phyloP scores from a whole-genome alignment of 768 basidiomycete genomes.

The Podaxis sp. region DNA sequence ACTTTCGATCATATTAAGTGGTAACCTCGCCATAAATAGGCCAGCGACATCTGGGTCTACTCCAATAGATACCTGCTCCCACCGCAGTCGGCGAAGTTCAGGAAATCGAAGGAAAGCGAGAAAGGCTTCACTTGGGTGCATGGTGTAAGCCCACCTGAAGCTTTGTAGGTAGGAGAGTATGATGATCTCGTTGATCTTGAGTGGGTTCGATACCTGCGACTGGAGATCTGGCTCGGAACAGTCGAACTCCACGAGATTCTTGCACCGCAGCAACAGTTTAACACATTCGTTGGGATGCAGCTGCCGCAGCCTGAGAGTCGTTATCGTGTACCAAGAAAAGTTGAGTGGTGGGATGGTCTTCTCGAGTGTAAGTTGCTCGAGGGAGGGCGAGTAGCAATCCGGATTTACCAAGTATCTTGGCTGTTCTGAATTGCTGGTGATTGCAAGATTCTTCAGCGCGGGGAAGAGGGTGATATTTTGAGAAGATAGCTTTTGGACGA shows the following conservation, averaged over 20 bases:
- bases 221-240: neutral
- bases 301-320: neutral
- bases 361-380: neutral
- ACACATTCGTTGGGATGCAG: neutral
- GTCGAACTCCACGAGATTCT: neutral
- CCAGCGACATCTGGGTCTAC: neutral
- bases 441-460: neutral
- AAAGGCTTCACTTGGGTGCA: neutral
- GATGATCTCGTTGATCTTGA: neutral
- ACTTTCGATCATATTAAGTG: neutral
- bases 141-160: neutral
- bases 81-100: neutral
- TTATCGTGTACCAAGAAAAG: neutral
- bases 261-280: neutral
- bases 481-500: neutral
- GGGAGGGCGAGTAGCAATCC: neutral
- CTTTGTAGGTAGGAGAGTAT: neutral
- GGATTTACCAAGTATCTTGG: neutral
- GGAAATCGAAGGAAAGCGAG: neutral
- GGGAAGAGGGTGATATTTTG: neutral
- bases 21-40: neutral
- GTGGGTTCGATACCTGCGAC: neutral
- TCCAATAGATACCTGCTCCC: neutral
- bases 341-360: neutral
- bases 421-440: neutral